A percentile compares a stretch with the other conserved stretches of the same genome.
Conservation (phyloP, 2,329 filamentous ascomycete species). For the Lecanicillium sp. region DNA sequence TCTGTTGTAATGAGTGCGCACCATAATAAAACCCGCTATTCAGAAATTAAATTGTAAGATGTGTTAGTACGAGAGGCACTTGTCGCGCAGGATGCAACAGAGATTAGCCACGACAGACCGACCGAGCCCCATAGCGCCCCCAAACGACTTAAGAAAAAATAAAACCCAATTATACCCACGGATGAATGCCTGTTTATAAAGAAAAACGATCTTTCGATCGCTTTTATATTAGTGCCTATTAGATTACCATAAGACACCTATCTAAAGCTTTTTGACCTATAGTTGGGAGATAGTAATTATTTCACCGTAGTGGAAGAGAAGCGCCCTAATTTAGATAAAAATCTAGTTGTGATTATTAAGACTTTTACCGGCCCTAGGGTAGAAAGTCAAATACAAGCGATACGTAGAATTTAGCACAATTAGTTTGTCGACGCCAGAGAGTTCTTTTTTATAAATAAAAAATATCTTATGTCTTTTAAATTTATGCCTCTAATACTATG, state of each 20-base stretch:
- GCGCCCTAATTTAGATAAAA: neutral
- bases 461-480: conserved; percentile 5
- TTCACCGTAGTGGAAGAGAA: neutral
- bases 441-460: neutral
- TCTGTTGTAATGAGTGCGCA: neutral
- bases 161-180: neutral
- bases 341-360: neutral
- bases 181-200: neutral
- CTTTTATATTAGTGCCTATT: neutral
- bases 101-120: neutral
- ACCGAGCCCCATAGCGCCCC: neutral
- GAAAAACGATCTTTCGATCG: neutral
- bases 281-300: neutral
- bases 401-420: conserved; percentile 5
- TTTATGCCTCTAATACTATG: conserved; percentile 12
- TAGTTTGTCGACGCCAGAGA: neutral
- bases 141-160: neutral
- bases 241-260: neutral
- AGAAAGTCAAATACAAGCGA: neutral
- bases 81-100: neutral
- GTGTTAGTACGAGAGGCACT: neutral
- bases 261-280: neutral
- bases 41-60: conserved; percentile 1
- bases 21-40: neutral
- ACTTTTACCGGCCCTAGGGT: neutral